Base-by-base conservation (phyloP, 306 rosid genomes). In the Neltuma alba region DNA sequence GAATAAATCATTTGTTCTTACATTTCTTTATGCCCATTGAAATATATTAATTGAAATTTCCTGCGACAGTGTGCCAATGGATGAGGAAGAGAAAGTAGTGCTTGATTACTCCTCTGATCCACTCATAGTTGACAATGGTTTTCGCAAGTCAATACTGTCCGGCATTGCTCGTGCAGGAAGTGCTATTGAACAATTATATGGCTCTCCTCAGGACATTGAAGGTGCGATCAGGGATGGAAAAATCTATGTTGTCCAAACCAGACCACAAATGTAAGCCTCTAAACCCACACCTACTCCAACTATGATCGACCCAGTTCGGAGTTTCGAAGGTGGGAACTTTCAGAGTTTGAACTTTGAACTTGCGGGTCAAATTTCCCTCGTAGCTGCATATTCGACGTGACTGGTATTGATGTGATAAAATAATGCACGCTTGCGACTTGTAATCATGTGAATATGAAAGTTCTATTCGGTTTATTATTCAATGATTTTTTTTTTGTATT, bases 181-280 rank as follows among this genome's bases (percentile, higher is more conserved):
- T 68, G 97, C 85, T 77, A 91, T 95, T 30, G 99, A 93, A 85
- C 91, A 89, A 58, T 86, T 95, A 63, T 95, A 93, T 45, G 98
- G 98, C n/a, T 60, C 92, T 75, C 86, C 98, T 65, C 99, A 95
- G 78, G 99, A 93, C 87, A 95, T 95, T 74, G 99, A 95, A 88
- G 98, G 99, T 76, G 99, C 91, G 77, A 86, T 95, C 72, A 89
- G 87, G 83, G 98, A 93, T 66, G 98, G 94, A 21, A 87, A 95
- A 88, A 78, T 95, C 80, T 93, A 86, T 52, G 97, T 95, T 58
- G 98, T 93, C 85, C 98, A 95, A 83, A 95, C 99, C 82, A 90
- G 99, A 79, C 98, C 98, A 72, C 99, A 95, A 81, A 87, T 95
- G 97, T 95, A 86, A 92, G 84, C 77, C 65, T 60, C 66, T 27